phyloP scores from a whole-genome alignment of 345 rosid species.

The Euphorbia tirucalli region DNA sequence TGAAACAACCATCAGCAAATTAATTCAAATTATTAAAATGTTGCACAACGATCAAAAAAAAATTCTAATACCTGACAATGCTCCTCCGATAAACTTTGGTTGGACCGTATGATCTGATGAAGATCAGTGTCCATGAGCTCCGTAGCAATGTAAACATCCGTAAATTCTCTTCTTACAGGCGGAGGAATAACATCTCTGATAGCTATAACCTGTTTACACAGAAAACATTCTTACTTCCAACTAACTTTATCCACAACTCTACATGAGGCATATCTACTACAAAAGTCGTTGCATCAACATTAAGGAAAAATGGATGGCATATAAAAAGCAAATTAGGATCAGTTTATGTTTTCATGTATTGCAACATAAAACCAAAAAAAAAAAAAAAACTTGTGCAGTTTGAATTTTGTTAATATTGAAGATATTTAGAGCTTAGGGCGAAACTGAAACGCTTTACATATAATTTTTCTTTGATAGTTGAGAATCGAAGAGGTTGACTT shows the following conservation, averaged over 20 bases:
- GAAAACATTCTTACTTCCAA: slow-evolving; percentile 7
- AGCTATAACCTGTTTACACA: slow-evolving; percentile 58
- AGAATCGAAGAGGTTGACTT: background rate
- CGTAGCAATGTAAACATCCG: slow-evolving; percentile 76
- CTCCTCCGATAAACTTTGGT: slow-evolving; percentile 84
- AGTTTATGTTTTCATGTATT: too few relatives aligned
- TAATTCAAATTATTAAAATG: slow-evolving; percentile 5
- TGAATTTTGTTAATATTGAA: background rate
- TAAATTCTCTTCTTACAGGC: slow-evolving; percentile 71
- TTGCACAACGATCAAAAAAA: background rate
- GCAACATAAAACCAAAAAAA: background rate
- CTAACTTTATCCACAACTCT: background rate
- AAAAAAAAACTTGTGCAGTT: background rate
- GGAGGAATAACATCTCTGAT: slow-evolving; percentile 95
- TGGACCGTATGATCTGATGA: slow-evolving; percentile 90
- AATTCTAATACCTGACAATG: slow-evolving; percentile 76
- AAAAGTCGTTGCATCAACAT: background rate
- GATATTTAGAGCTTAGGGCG: background rate
- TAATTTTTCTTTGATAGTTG: background rate
- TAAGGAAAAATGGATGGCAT: background rate
- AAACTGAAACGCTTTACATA: background rate
- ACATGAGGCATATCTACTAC: background rate
- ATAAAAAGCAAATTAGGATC: too few relatives aligned
- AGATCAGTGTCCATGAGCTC: slow-evolving; percentile 98
- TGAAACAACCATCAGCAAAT: background rate